These are phyloP conservation scores for Wakefieldia striispora DNA, from an alignment of 768 basidiomycete species.

Conservation along the genomic window DNA sequence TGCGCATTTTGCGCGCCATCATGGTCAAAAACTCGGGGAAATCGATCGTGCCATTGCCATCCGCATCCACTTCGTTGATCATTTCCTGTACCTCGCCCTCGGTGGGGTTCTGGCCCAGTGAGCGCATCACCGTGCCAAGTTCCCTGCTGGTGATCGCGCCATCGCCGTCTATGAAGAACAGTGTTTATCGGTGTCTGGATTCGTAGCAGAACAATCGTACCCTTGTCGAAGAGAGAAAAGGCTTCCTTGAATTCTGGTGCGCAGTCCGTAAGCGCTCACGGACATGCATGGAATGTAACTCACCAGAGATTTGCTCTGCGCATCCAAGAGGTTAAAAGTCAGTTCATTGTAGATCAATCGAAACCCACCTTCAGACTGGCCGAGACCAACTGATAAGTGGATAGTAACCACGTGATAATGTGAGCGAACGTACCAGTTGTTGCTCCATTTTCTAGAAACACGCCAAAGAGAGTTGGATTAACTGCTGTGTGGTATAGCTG, in stretches of 20 bases:
- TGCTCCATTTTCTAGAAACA: slow-evolving; percentile 47
- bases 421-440: slow-evolving; percentile 46
- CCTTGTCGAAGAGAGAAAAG: slow-evolving; percentile 96
- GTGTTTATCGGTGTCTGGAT: not conserved
- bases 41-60: slow-evolving; percentile 87
- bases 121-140: slow-evolving; percentile 92
- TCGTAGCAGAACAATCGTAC: slow-evolving; percentile 34
- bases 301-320: slow-evolving; percentile 89
- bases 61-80: slow-evolving; percentile 93
- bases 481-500: not conserved
- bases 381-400: slow-evolving; percentile 17
- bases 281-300: slow-evolving; percentile 21
- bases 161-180: slow-evolving; percentile 65
- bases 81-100: slow-evolving; percentile 91
- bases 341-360: not conserved
- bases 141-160: slow-evolving; percentile 90
- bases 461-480: not conserved
- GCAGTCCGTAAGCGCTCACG: slow-evolving; percentile 5
- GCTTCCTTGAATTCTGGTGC: slow-evolving; percentile 94
- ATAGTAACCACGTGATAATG: slow-evolving; percentile 7
- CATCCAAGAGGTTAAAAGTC: not conserved
- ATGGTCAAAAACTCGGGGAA: slow-evolving; percentile 80
- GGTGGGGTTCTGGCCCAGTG: slow-evolving; percentile 89
- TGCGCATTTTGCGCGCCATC: slow-evolving; percentile 88
- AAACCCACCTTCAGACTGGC: slow-evolving; percentile 56